Conservation (phyloP, 2,329 filamentous ascomycete species). For the Sphaerostilbella broomeana region DNA sequence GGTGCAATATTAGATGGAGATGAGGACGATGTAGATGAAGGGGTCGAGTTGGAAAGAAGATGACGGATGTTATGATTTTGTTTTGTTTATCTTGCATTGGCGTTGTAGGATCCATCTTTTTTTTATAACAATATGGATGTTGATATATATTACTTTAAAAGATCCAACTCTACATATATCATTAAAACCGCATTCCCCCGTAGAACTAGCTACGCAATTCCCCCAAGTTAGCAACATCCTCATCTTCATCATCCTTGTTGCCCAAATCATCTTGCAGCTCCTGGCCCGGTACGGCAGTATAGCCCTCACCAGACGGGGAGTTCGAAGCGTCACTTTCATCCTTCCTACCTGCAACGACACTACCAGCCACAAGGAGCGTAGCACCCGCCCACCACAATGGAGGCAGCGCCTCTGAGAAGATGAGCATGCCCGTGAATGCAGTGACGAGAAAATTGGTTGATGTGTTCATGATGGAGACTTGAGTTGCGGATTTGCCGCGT, state of each 20-base stretch:
- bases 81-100: conserved; percentile 1
- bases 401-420: conserved; percentile 67
- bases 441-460: conserved; percentile 77
- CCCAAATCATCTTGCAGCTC: conserved; percentile 17
- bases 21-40: conserved; percentile 35
- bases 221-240: conserved; percentile 32
- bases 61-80: conserved; percentile 7
- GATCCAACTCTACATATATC: not conserved
- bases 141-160: conserved; percentile 4
- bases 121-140: too few relatives aligned
- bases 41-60: conserved; percentile 38
- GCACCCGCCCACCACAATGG: conserved; percentile 74
- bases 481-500: conserved; percentile 65
- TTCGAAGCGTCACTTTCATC: conserved; percentile 41
- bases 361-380: conserved; percentile 63
- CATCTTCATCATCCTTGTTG: conserved; percentile 24
- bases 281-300: conserved; percentile 24
- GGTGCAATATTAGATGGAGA: conserved; percentile 36
- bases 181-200: not conserved
- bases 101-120: conserved; percentile 3
- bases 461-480: conserved; percentile 77
- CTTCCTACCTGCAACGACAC: conserved; percentile 69
- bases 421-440: conserved; percentile 59
- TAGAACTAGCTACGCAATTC: conserved; percentile 14
- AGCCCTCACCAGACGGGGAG: conserved; percentile 22